Conservation (phyloP, 2,329 filamentous ascomycete species). For the Cytospora paraplurivora region DNA sequence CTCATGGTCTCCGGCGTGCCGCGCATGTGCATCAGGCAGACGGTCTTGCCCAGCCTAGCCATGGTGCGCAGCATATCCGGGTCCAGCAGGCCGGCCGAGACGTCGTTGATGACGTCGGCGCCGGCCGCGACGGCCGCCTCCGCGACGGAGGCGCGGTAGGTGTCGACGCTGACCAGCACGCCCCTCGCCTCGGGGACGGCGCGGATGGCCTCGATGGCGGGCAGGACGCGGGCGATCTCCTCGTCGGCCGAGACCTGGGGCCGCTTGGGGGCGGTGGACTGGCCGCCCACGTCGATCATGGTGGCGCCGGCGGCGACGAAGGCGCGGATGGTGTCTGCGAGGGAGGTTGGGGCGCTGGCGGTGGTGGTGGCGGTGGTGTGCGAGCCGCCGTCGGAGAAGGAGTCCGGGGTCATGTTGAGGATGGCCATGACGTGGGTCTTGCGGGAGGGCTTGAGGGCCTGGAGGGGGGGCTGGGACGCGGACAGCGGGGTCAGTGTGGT, state of each 20-base stretch:
- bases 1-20: constrained; percentile 84
- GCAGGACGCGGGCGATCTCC: constrained; percentile 77
- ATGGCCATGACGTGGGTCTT: constrained; percentile 88
- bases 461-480: constrained; percentile 53
- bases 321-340: constrained; percentile 59
- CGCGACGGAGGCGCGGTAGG: constrained; percentile 84
- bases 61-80: constrained; percentile 79
- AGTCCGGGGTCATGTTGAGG: constrained; percentile 92
- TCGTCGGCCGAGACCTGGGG: constrained; percentile 69
- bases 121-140: constrained; percentile 74
- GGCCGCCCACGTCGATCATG: constrained; percentile 90
- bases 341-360: constrained; percentile 42
- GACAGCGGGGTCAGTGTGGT: constrained; percentile 62
- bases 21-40: constrained; percentile 90
- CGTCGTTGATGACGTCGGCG: constrained; percentile 92
- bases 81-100: constrained; percentile 82
- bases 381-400: constrained; percentile 87
- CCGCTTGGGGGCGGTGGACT: constrained; percentile 83
- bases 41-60: constrained; percentile 74
- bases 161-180: constrained; percentile 85
- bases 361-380: constrained; percentile 47
- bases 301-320: constrained; percentile 72
- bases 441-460: constrained; percentile 58
- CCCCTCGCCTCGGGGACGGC: constrained; percentile 61
- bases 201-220: constrained; percentile 75